Evolutionary conservation across 352 stramenopile species (phyloP).

Genomic region (Phytophthora litchii): DNA sequence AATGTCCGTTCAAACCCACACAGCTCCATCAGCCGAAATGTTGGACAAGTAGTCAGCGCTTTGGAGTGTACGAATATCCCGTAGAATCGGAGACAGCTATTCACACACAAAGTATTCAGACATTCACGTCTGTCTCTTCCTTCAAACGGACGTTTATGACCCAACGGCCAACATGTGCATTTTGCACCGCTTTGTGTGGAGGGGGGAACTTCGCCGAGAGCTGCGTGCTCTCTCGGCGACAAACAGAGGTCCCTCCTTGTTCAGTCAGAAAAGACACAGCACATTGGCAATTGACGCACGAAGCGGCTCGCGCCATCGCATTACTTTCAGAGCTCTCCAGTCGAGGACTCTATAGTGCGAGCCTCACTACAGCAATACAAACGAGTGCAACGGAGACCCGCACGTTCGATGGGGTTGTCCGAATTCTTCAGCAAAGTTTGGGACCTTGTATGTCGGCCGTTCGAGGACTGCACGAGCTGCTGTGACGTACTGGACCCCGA

Average conservation of each 20-base stretch:
- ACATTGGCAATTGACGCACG: conserved; percentile 7
- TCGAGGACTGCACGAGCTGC: conserved; percentile 43
- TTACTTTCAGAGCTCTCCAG: conserved; percentile 9
- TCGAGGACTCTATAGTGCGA: conserved; percentile 2
- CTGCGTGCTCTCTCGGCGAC: conserved; percentile 26
- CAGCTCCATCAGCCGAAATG: too few species aligned
- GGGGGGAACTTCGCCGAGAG: conserved; percentile 9
- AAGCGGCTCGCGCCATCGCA: too few species aligned
- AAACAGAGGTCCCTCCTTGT: conserved; percentile 19
- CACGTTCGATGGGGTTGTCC: conserved; percentile 23
- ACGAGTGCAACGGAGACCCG: conserved; percentile 7
- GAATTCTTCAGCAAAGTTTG: conserved; percentile 25
- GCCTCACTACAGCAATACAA: conserved; percentile 12
- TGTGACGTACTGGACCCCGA: conserved; percentile 38
- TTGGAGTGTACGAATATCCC: conserved; percentile 6
- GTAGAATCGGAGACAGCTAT: background rate
- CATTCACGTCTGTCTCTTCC: conserved; percentile 1
- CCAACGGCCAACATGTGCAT: conserved; percentile 3
- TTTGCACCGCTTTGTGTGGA: conserved; percentile 15
- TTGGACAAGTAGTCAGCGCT: conserved; percentile 15
- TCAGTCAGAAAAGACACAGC: conserved; percentile 33
- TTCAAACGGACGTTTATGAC: conserved; percentile 20
- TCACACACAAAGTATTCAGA: conserved; percentile 21
- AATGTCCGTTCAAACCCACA: too few species aligned
- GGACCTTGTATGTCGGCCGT: conserved; percentile 41